Conservation (phyloP, 495 filamentous ascomycete genomes). For the Bryoglossum gracile region DNA sequence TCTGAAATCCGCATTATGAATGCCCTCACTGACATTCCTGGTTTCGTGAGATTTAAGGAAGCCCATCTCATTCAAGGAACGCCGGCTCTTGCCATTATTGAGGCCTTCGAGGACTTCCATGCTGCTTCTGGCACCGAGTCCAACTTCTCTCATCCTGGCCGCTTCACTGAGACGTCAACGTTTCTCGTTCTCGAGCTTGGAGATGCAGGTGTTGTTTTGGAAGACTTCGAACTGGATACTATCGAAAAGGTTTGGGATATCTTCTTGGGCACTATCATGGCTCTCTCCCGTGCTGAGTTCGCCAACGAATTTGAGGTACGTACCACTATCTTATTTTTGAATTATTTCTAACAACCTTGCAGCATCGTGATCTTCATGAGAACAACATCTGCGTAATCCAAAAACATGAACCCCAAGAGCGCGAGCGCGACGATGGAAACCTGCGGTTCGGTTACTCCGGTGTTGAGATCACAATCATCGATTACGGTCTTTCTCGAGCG, state of each 20-base stretch:
- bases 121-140: slow-evolving; percentile 14
- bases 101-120: slow-evolving; percentile 40
- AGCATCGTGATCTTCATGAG: slow-evolving; percentile 82
- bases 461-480: slow-evolving; percentile 75
- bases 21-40: slow-evolving; percentile 67
- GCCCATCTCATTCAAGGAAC: slow-evolving; percentile 66
- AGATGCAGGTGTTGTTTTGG: slow-evolving; percentile 74
- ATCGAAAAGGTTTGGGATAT: slow-evolving; percentile 72
- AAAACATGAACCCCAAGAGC: neutral
- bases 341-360: neutral
- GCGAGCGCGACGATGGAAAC: slow-evolving; percentile 14
- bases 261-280: slow-evolving; percentile 72
- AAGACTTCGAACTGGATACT: slow-evolving; percentile 47
- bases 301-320: slow-evolving; percentile 64
- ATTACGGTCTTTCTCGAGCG: slow-evolving; percentile 80
- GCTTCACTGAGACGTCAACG: slow-evolving; percentile 58
- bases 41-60: slow-evolving; percentile 87
- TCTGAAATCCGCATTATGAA: slow-evolving; percentile 70
- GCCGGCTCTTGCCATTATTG: slow-evolving; percentile 52
- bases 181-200: slow-evolving; percentile 84
- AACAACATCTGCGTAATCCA: slow-evolving; percentile 75
- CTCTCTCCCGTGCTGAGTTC: slow-evolving; percentile 69
- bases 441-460: slow-evolving; percentile 57
- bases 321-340: slow-evolving; percentile 2
- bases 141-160: slow-evolving; percentile 29